phyloP scores from a whole-genome alignment of 805 yeast species.

The Kodamaea kakaduensis region DNA sequence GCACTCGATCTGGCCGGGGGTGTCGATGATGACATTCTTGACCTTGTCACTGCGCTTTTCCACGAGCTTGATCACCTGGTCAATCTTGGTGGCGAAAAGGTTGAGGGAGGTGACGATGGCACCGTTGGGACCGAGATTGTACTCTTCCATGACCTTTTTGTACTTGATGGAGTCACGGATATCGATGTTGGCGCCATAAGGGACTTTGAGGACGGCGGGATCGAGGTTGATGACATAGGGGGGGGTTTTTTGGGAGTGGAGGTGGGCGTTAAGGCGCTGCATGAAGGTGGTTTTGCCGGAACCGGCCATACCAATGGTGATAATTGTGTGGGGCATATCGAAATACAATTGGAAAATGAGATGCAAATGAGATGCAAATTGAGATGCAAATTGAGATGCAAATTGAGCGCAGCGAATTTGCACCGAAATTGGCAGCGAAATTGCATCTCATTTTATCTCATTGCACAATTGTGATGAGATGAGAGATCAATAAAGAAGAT shows the following conservation, averaged over 20 bases:
- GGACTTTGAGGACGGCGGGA: conserved; percentile 94
- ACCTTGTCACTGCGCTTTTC: conserved; percentile 64
- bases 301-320: conserved; percentile 52
- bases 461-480: too few species aligned
- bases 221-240: conserved; percentile 94
- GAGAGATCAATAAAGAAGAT: too few species aligned
- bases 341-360: neutral
- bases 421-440: too few species aligned
- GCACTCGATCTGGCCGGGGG: conserved; percentile 99
- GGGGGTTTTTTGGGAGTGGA: conserved; percentile 64
- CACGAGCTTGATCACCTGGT: conserved; percentile 83
- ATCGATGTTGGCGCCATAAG: conserved; percentile 91
- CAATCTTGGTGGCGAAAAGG: conserved; percentile 90
- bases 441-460: too few species aligned
- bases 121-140: conserved; percentile 95
- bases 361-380: neutral
- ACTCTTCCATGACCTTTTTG: conserved; percentile 93
- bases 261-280: conserved; percentile 89
- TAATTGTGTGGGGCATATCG: conserved; percentile 33
- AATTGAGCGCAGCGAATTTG: too few species aligned
- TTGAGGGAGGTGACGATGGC: conserved; percentile 95
- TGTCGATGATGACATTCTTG: conserved; percentile 80
- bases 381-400: neutral
- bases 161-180: conserved; percentile 95
- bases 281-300: conserved; percentile 97